Evolutionary conservation across 495 filamentous ascomycete genomes (phyloP).

Genomic region (Aspergillus sclerotiicarbonarius): DNA sequence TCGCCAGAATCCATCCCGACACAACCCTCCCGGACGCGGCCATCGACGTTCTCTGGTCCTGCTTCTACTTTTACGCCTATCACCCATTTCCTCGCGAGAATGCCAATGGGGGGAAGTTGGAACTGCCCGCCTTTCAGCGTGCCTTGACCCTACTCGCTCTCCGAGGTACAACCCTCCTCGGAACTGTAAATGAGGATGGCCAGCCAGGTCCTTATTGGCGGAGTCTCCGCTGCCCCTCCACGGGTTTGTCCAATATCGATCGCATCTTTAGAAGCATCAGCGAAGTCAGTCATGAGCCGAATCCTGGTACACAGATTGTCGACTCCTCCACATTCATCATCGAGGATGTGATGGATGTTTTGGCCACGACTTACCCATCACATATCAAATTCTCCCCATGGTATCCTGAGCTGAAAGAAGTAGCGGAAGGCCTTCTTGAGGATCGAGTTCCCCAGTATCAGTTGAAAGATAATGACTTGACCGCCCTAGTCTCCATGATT

Average conservation of each 20-base stretch:
- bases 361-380: not conserved
- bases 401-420: not conserved
- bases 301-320: too few species aligned
- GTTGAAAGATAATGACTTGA: too few species aligned
- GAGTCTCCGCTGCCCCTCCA: too few species aligned
- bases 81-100: not conserved
- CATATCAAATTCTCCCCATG: not conserved
- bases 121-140: not conserved
- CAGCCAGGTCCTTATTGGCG: not conserved
- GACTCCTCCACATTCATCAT: not conserved
- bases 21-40: not conserved
- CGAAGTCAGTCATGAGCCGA: not conserved
- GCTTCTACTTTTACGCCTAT: not conserved
- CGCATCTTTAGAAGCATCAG: not conserved
- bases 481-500: too few species aligned
- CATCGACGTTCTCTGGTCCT: not conserved
- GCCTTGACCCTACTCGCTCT: not conserved
- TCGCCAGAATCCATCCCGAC: not conserved
- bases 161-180: not conserved
- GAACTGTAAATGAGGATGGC: not conserved
- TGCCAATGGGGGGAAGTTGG: not conserved
- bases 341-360: not conserved
- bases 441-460: too few species aligned
- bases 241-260: not conserved
- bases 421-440: too few species aligned